Percentiles rank a stretch among this genome's conserved stretches.
Conservation (phyloP, 257 asterid genomes). For the Forsythia viridissima region DNA sequence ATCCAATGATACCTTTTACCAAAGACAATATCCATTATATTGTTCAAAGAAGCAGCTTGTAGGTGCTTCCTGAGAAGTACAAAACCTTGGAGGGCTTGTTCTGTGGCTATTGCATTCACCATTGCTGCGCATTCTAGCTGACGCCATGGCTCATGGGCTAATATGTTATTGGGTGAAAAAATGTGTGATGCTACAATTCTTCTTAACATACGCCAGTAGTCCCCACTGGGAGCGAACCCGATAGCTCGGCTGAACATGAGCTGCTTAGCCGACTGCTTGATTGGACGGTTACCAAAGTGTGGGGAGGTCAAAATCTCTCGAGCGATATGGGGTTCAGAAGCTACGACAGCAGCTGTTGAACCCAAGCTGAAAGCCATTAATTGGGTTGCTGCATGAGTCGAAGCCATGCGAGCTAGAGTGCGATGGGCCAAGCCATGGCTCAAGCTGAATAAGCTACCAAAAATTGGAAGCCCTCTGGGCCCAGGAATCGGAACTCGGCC, state of each 20-base stretch:
- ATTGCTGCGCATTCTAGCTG: constrained; percentile 46
- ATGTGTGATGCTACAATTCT: constrained; percentile 51
- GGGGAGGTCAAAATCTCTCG: constrained; percentile 57
- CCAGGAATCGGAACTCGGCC: constrained; percentile 55
- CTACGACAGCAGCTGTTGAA: constrained; percentile 47
- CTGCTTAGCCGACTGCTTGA: constrained; percentile 56
- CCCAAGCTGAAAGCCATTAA: constrained; percentile 68
- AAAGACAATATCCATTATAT: constrained; percentile 50
- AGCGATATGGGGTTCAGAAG: constrained; percentile 45
- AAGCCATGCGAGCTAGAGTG: constrained; percentile 50
- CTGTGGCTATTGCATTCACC: constrained; percentile 35
- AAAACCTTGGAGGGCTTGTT: constrained; percentile 37
- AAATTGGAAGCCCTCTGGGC: constrained; percentile 53
- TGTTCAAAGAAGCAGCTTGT: constrained; percentile 50
- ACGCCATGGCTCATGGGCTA: constrained; percentile 41
- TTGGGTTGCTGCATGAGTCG: constrained; percentile 25
- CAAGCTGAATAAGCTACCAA: constrained; percentile 60
- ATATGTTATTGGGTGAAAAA: constrained; percentile 48
- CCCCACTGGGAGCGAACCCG: constrained; percentile 62
- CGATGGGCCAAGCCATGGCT: constrained; percentile 70
- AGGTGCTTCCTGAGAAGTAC: constrained; percentile 46
- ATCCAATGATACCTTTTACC: constrained; percentile 42
- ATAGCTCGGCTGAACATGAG: constrained; percentile 71
- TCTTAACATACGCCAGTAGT: constrained; percentile 54
- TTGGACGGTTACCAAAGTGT: constrained; percentile 56